Base-by-base conservation (phyloP, 2,329 filamentous ascomycete genomes). In the Colletotrichum trifolii region DNA sequence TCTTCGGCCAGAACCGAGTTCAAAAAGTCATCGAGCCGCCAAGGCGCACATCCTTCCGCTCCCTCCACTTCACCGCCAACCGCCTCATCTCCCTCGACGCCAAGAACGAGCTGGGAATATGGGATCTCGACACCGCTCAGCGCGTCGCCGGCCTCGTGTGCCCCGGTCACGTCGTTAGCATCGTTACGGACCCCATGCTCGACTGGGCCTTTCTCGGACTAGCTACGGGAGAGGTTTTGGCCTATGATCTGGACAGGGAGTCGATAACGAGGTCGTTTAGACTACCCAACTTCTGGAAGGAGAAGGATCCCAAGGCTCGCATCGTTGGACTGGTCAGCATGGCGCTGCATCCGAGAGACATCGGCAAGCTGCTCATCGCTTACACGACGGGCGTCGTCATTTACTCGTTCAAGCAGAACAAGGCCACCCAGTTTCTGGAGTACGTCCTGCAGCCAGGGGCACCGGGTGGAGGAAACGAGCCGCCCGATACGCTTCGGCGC, bases 391-490 rank as follows among this genome's bases (percentile, higher is more conserved):
- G 96, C 12, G 94, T 92, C 6, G 93, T 93, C 50, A 86, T 96
- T 66, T 99, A 96, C 78, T 96, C 93, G 3, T 96, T 99, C 83
- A 98, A 99, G 80, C 91, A 96, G 75, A 94, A 94, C 73, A 85
- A 89, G 64, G 84, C 93, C 0, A 81, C 89, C 50, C 90, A 91
- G 68, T 96, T 89, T 78, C 94, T 97, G 71, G 86, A 94, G 69
- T 98, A 98, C 76, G 85, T 91, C 63, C 77, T 98, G 3, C 92
- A 93, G 0, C 83, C 87, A 10, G 93, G 94, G 13, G 94, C 95
- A 4, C 91, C 92, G 0, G 95, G 95, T n/a, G 86, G 94, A 79
- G 91, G 93, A 73, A 87, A 89, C 35, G 78, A 85, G 43, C 84
- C 85, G 7, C 78, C 88, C 40, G 87, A 89, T 61, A 84, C 85